Percentiles rank a stretch among this genome's conserved stretches.
These are phyloP conservation scores for Bipolaris oryzae DNA, from an alignment of 2,329 filamentous ascomycete species.

Conservation along the genomic window DNA sequence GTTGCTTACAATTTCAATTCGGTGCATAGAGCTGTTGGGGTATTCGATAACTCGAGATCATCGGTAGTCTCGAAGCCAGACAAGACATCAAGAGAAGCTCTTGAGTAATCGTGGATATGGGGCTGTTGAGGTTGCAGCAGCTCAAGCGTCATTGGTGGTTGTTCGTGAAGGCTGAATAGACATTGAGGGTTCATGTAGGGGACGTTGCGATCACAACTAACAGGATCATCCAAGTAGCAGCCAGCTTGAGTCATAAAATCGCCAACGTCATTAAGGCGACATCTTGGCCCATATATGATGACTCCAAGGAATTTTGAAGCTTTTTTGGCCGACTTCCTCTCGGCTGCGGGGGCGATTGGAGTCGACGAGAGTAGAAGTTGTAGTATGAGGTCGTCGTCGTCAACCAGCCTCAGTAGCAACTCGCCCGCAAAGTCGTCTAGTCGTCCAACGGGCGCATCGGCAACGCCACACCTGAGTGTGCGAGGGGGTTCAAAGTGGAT, in stretches of 20 bases:
- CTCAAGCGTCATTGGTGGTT: not conserved
- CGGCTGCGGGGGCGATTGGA: not conserved
- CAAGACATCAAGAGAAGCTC: not conserved
- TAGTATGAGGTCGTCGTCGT: not conserved
- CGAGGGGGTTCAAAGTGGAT: not conserved
- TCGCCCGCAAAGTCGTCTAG: not conserved
- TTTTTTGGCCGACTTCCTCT: not conserved
- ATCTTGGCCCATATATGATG: slow-evolving; percentile 1
- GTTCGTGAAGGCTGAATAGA: not conserved
- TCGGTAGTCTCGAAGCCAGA: not conserved
- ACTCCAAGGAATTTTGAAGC: not conserved
- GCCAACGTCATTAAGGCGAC: not conserved
- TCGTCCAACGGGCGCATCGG: not conserved
- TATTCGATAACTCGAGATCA: not conserved
- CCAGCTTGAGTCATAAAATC: not conserved
- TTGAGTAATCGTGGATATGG: not conserved
- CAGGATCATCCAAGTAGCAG: slow-evolving; percentile 18
- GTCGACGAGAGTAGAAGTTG: not conserved
- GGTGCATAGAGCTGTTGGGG: not conserved
- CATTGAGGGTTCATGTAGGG: slow-evolving; percentile 22
- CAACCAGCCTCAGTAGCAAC: not conserved
- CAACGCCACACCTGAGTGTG: not conserved
- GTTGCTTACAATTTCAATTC: not conserved
- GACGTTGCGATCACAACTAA: slow-evolving; percentile 19
- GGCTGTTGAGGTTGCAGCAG: not conserved